These are phyloP conservation scores for Penium margaritaceum DNA, from an alignment of 139 green algal species.

Conservation along the genomic window DNA sequence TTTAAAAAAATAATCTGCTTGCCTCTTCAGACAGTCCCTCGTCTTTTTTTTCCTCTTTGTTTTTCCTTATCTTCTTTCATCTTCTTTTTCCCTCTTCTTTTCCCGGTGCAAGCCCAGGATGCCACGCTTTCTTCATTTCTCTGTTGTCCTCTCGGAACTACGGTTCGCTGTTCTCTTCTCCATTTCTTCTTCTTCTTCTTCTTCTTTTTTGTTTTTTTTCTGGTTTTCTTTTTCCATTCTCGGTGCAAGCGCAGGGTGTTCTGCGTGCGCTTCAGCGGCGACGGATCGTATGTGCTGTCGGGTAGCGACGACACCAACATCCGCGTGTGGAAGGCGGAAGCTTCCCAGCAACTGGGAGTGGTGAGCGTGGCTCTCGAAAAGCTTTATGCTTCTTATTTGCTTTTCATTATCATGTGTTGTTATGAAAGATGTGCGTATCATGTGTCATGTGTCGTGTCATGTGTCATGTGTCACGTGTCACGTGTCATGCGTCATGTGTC, in stretches of 20 bases:
- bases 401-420: neutral
- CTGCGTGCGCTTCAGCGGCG: conserved; percentile 67
- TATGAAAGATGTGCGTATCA: neutral
- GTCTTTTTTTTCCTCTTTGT: neutral
- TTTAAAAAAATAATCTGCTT: too few relatives aligned
- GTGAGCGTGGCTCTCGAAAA: conserved; percentile 3
- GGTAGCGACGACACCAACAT: conserved; percentile 85
- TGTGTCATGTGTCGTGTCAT: neutral
- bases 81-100: neutral
- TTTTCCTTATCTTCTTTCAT: neutral
- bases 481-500: neutral
- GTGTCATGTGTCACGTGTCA: neutral
- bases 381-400: neutral
- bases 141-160: neutral
- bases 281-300: conserved; percentile 87
- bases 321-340: conserved; percentile 81
- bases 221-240: too few relatives aligned
- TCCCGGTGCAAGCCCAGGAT: too few relatives aligned
- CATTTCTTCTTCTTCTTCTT: neutral
- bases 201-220: neutral
- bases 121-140: too few relatives aligned
- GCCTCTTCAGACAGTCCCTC: neutral
- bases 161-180: neutral
- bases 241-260: conserved; percentile 45
- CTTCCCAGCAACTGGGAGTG: conserved; percentile 76